Evolutionary conservation across 495 filamentous ascomycete species (phyloP).

Genomic region (Neurospora intermedia): DNA sequence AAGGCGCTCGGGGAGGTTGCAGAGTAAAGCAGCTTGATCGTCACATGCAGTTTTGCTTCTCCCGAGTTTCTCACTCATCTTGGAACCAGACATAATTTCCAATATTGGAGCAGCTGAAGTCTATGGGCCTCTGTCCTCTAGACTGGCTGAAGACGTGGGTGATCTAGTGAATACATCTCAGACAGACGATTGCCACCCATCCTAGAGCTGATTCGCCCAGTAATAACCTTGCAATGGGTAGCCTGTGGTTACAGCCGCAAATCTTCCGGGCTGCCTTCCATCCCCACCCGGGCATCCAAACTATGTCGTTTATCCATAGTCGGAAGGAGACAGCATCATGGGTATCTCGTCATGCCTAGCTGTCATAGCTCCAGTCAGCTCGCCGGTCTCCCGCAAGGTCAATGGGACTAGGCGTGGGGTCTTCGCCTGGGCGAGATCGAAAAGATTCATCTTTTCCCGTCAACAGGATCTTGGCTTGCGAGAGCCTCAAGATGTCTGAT

Average conservation of each 20-base stretch:
- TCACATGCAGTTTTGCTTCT: neutral
- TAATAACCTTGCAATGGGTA: neutral
- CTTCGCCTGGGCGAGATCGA: neutral
- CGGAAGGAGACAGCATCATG: neutral
- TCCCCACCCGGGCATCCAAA: neutral
- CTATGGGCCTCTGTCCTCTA: neutral
- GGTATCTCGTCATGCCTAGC: neutral
- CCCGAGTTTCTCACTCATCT: neutral
- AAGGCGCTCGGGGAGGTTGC: slow-evolving; percentile 28
- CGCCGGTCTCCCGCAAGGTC: neutral
- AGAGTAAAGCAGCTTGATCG: slow-evolving; percentile 3
- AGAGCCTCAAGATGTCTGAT: neutral
- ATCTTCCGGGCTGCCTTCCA: neutral
- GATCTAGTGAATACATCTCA: neutral
- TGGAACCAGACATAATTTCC: neutral
- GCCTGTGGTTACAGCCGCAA: neutral
- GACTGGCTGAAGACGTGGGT: neutral
- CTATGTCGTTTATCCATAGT: neutral
- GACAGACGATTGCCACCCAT: neutral
- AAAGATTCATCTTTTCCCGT: neutral
- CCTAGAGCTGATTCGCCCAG: neutral
- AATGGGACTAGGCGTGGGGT: neutral
- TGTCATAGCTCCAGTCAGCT: neutral
- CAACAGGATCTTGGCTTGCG: neutral
- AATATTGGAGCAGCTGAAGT: neutral